Conservation (phyloP, 352 stramenopile species). For the Pythium rishiriense region DNA sequence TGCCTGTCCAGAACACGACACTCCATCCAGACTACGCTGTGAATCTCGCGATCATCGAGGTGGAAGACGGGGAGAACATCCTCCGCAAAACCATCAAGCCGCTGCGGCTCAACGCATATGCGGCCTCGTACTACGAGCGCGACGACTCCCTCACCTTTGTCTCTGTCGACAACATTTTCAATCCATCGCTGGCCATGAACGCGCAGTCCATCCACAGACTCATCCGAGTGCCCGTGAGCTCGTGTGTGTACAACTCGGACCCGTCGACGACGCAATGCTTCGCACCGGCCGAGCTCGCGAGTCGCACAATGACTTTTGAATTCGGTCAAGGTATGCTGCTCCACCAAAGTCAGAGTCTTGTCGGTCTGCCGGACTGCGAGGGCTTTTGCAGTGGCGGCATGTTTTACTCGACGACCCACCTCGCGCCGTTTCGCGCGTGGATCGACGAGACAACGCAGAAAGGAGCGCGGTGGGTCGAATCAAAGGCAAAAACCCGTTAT, state of each 20-base stretch:
- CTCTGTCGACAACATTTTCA: constrained; percentile 32
- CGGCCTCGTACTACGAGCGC: constrained; percentile 14
- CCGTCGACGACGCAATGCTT: constrained; percentile 22
- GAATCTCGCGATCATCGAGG: constrained; percentile 30
- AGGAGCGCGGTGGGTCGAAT: constrained; percentile 7
- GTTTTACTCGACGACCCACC: constrained; percentile 30
- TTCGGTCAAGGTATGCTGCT: constrained; percentile 29
- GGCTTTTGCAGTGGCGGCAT: constrained; percentile 29
- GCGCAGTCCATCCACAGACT: constrained; percentile 17
- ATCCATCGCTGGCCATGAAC: constrained; percentile 20
- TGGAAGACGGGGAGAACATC: constrained; percentile 1
- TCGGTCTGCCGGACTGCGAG: constrained; percentile 27
- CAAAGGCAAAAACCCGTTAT: neutral
- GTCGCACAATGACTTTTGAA: constrained; percentile 14
- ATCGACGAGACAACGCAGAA: constrained; percentile 20
- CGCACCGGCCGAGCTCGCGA: constrained; percentile 9
- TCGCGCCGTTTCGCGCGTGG: constrained; percentile 17
- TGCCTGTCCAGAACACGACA: constrained; percentile 17
- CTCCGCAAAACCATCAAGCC: constrained; percentile 2
- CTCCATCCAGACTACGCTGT: constrained; percentile 21
- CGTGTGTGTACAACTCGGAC: constrained; percentile 23
- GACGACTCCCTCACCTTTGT: constrained; percentile 20
- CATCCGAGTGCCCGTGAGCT: constrained; percentile 23
- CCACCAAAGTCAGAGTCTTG: constrained; percentile 15
- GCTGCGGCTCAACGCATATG: constrained; percentile 10